Base-by-base conservation (phyloP, 345 rosid species). In the Rhizophora mangle region DNA sequence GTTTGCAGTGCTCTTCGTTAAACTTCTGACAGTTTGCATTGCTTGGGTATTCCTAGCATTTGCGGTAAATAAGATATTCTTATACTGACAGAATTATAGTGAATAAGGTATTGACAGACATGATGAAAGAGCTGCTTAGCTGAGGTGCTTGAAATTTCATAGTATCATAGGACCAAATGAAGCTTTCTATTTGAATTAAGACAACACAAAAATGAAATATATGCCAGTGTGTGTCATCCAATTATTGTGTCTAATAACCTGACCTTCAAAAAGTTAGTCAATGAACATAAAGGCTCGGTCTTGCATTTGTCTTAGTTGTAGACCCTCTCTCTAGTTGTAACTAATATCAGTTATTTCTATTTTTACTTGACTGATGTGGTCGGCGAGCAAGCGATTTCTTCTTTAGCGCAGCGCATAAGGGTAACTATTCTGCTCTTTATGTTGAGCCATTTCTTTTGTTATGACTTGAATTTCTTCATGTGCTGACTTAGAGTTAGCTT, bases 361-460 rank as follows among this genome's bases (percentile, higher is more conserved):
- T 73, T 64, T 83, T 68, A 36, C 65, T 69, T 91, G 98, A 89
- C 87, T 60, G 97, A 91, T 82, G 96, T 94, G 74, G 95, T 94
- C 65, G 84, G 88, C 55, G 93, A 88, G 75, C 72, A 83, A 60
- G 95, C 81, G 46, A 56, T 91, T 68, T 64, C 82, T 65, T 79
- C 84, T 18, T 79, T 94, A 84, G 89, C 89, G 65, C 87, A 89
- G 68, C 83, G 88, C 69, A 84, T 94, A 82, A 86, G 76, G 91
- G 97, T 89, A 8, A 4, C 82, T 53, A 31, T 55, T 52, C 43
- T 74, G 29, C 27, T 66, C 55, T 54, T 18, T 69, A 22, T 62
- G 11, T 49, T 54, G 57, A 36, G 13, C 55, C 10, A 0, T 70
- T 30, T 62, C 27, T 60, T 64, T 77, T 51, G 18, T 34, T 7